A percentile compares a stretch with the other conserved stretches of the same genome.
Evolutionary conservation across 2,329 filamentous ascomycete species (phyloP).

Genomic region (Reticulascus tulasneorum): DNA sequence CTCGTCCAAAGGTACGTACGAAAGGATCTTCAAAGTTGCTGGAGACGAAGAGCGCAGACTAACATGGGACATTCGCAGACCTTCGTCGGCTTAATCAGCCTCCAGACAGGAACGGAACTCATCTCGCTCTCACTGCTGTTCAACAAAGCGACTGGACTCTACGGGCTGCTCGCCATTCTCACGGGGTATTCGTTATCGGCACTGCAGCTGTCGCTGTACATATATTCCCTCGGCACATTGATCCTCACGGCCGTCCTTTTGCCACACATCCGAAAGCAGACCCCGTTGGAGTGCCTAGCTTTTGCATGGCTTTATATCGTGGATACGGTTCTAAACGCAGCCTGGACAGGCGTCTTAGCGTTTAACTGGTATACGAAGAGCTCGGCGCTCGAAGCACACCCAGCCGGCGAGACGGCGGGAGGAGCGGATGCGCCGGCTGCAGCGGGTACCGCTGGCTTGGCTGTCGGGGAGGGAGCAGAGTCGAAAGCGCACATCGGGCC

Average conservation of each 20-base stretch:
- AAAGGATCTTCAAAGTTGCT: not conserved
- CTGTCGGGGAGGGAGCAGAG: slow-evolving; percentile 11
- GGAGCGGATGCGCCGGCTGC: slow-evolving; percentile 10
- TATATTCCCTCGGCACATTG: slow-evolving; percentile 76
- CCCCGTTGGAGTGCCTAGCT: slow-evolving; percentile 72
- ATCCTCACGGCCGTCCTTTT: slow-evolving; percentile 65
- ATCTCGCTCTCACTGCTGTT: slow-evolving; percentile 79
- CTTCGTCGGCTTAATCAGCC: slow-evolving; percentile 80
- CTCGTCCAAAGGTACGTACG: slow-evolving; percentile 21
- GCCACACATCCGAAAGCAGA: slow-evolving; percentile 75
- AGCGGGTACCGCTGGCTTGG: slow-evolving; percentile 10
- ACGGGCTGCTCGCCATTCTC: slow-evolving; percentile 82
- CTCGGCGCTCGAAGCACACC: slow-evolving; percentile 28
- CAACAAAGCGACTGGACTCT: slow-evolving; percentile 89
- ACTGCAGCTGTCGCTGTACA: slow-evolving; percentile 85
- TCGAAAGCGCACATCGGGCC: slow-evolving; percentile 21
- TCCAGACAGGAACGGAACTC: slow-evolving; percentile 81
- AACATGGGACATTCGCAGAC: slow-evolving; percentile 47
- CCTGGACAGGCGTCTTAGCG: slow-evolving; percentile 79
- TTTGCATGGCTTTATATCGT: slow-evolving; percentile 83
- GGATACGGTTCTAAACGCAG: slow-evolving; percentile 76
- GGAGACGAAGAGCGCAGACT: not conserved
- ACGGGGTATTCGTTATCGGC: slow-evolving; percentile 81
- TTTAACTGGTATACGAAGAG: slow-evolving; percentile 78
- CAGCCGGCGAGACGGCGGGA: slow-evolving; percentile 9